Evolutionary conservation across 2,329 filamentous ascomycete species (phyloP).

Genomic region (Juglanconis sp.): DNA sequence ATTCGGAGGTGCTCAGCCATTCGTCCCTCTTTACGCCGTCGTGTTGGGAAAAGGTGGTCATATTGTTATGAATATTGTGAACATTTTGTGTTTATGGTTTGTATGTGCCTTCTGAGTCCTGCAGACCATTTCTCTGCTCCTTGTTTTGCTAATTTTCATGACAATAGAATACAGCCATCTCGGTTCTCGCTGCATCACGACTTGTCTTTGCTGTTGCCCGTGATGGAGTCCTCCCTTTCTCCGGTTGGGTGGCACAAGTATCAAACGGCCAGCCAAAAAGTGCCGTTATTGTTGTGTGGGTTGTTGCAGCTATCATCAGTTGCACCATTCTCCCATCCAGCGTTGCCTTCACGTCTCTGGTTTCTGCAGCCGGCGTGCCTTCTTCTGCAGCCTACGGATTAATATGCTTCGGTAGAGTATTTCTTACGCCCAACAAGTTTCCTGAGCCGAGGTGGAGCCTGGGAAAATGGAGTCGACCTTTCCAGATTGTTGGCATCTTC

Average conservation of each 20-base stretch:
- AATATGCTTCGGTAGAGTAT: conserved; percentile 45
- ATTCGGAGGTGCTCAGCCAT: conserved; percentile 54
- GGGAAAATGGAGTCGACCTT: conserved; percentile 41
- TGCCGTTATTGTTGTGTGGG: conserved; percentile 57
- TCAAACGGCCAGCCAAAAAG: conserved; percentile 56
- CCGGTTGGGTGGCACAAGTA: conserved; percentile 54
- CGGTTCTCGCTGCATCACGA: conserved; percentile 57
- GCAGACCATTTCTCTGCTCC: too few species aligned
- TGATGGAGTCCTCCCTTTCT: conserved; percentile 59
- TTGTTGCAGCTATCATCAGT: conserved; percentile 49
- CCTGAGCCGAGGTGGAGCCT: conserved; percentile 46
- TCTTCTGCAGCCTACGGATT: conserved; percentile 50
- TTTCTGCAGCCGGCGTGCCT: conserved; percentile 50
- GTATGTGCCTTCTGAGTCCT: conserved; percentile 31
- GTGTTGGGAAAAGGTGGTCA: conserved; percentile 54
- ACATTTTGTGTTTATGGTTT: conserved; percentile 48
- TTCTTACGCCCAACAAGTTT: conserved; percentile 45
- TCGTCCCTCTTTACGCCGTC: conserved; percentile 55
- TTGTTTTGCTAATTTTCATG: not conserved
- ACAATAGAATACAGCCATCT: conserved; percentile 53
- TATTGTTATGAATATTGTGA: conserved; percentile 60
- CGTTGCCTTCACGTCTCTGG: conserved; percentile 51
- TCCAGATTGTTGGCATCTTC: conserved; percentile 43
- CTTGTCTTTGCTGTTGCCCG: conserved; percentile 61
- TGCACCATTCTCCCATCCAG: conserved; percentile 57